Conservation (phyloP, 1,139 yeast species). For the Debaryomyces fabryi region DNA sequence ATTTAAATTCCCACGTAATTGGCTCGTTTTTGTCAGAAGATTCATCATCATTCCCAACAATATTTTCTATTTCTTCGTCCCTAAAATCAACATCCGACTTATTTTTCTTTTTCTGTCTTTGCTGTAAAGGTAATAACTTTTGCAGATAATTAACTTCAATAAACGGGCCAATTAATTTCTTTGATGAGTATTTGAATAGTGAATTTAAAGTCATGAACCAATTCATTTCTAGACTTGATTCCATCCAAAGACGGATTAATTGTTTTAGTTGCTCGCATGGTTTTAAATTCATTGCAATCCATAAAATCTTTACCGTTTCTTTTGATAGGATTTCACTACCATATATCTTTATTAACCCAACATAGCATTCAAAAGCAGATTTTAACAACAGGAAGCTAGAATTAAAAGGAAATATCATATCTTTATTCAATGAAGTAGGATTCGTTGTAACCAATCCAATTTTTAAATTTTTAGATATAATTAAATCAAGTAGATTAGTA, state of each 20-base stretch:
- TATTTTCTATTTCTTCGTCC: constrained; percentile 51
- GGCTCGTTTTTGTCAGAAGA: constrained; percentile 57
- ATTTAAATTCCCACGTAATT: constrained; percentile 69
- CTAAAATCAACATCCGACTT: constrained; percentile 38
- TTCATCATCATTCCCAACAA: constrained; percentile 35
- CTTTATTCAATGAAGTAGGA: constrained; percentile 39
- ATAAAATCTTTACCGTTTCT: constrained; percentile 40
- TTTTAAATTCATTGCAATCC: constrained; percentile 48
- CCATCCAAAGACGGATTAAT: constrained; percentile 45
- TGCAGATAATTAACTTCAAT: constrained; percentile 44
- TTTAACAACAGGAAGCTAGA: constrained; percentile 39
- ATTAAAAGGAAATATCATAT: constrained; percentile 43
- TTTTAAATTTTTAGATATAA: constrained; percentile 42
- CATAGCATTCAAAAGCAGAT: constrained; percentile 43
- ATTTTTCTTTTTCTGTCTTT: constrained; percentile 45
- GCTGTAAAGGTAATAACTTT: constrained; percentile 46
- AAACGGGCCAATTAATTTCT: constrained; percentile 42
- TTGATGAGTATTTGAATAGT: constrained; percentile 40
- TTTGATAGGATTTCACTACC: constrained; percentile 39
- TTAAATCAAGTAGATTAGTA: constrained; percentile 32
- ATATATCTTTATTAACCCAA: constrained; percentile 42
- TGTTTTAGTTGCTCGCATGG: constrained; percentile 42
- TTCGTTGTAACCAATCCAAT: constrained; percentile 36
- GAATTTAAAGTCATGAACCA: constrained; percentile 48
- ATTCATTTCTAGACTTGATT: constrained; percentile 36